A percentile compares a stretch with the other conserved stretches of the same genome.
Conservation (phyloP, 768 basidiomycete species). For the Suillus ampliporus region DNA sequence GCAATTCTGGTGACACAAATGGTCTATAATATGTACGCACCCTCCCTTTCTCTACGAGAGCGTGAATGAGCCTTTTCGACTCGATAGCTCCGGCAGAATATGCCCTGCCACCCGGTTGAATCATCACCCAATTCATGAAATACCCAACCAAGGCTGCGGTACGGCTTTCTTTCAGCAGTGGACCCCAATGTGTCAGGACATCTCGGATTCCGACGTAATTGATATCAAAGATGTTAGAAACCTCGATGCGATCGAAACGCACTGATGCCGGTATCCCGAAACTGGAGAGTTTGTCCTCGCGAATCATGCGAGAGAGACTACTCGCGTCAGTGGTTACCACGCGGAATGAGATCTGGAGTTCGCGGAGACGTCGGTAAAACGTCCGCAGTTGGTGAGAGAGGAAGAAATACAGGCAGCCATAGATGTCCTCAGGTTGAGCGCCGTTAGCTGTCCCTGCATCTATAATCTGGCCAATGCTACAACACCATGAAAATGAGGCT, state of each 20-base stretch:
- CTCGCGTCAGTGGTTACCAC: constrained; percentile 45
- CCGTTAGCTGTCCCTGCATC: constrained; percentile 45
- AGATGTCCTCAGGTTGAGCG: constrained; percentile 48
- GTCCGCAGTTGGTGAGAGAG: constrained; percentile 44
- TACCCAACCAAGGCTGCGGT: constrained; percentile 45
- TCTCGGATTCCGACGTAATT: constrained; percentile 45
- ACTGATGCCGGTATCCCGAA: constrained; percentile 29
- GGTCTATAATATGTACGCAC: constrained; percentile 6
- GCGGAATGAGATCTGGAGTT: constrained; percentile 39
- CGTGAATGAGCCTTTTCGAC: constrained; percentile 10
- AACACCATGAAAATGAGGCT: constrained; percentile 10
- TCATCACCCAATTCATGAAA: constrained; percentile 54
- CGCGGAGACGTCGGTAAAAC: constrained; percentile 43
- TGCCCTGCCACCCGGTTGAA: constrained; percentile 10
- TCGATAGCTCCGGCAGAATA: constrained; percentile 11
- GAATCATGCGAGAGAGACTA: constrained; percentile 45
- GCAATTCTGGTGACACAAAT: neutral
- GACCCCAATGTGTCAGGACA: constrained; percentile 44
- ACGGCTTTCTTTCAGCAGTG: constrained; percentile 39
- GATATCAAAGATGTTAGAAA: constrained; percentile 52
- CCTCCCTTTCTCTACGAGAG: constrained; percentile 23
- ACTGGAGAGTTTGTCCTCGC: constrained; percentile 16
- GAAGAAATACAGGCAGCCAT: constrained; percentile 56
- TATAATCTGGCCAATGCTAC: constrained; percentile 47
- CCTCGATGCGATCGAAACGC: constrained; percentile 52